Percentiles rank a stretch among this genome's conserved stretches.
phyloP scores from a whole-genome alignment of 805 yeast genomes.

The Komagataella ulmi region DNA sequence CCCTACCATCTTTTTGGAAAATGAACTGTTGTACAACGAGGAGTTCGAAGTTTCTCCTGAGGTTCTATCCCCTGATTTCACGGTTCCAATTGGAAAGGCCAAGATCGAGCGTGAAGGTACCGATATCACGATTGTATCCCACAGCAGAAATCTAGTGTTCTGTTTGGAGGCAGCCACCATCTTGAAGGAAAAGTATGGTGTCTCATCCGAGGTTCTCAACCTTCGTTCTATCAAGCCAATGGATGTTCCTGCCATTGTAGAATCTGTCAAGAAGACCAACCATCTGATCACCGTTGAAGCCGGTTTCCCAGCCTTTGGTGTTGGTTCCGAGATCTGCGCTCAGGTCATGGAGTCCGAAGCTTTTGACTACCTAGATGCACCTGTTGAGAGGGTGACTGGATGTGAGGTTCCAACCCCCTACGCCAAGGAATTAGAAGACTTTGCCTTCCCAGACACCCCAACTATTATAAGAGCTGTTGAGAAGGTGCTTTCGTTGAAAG shows the following conservation, averaged over 20 bases:
- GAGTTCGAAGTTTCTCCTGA: constrained; percentile 83
- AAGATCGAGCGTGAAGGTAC: constrained; percentile 89
- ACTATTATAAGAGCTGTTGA: constrained; percentile 78
- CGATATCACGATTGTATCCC: constrained; percentile 81
- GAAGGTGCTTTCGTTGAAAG: constrained; percentile 52
- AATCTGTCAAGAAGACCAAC: constrained; percentile 90
- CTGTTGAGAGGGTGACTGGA: constrained; percentile 97
- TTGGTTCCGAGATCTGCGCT: constrained; percentile 96
- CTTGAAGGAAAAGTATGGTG: constrained; percentile 74
- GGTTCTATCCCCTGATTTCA: constrained; percentile 76
- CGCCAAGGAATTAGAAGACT: constrained; percentile 90
- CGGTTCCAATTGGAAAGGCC: constrained; percentile 90
- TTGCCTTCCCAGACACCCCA: constrained; percentile 96
- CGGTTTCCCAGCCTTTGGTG: constrained; percentile 97
- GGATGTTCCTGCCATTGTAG: constrained; percentile 76
- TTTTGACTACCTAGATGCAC: constrained; percentile 96
- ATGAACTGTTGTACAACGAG: constrained; percentile 91
- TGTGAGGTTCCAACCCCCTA: constrained; percentile 99
- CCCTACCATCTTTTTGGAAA: constrained; percentile 92
- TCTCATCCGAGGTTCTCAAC: constrained; percentile 87
- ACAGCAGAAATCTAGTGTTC: constrained; percentile 81
- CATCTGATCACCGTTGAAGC: constrained; percentile 94
- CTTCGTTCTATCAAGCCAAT: constrained; percentile 95
- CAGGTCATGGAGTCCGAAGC: constrained; percentile 98
- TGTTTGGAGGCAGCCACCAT: constrained; percentile 84